Evolutionary conservation across 1,139 yeast genomes (phyloP), one percentile per base, ranked within the genome.

Genomic region (Taphrina communis): DNA sequence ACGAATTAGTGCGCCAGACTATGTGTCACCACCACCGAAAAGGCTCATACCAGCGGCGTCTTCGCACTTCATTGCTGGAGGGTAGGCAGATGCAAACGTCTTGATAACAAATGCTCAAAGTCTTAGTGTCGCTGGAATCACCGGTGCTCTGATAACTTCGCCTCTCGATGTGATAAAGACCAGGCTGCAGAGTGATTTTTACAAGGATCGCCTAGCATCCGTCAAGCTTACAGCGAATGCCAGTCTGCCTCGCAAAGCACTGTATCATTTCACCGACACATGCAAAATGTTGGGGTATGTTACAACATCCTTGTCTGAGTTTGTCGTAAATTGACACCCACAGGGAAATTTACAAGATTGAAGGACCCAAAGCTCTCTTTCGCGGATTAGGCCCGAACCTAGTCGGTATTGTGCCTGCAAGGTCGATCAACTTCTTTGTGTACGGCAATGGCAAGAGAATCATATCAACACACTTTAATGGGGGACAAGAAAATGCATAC

Each of bases 361-460:
- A 94, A 79, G 99, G 99, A 0, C 81, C 87, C 36, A 81, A 90
- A 60, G 94, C 98, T 1, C 81, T 95, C 65, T 95, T 94, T 79
- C 90, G 90, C 79, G 99, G 99, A 14, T 81, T 94, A 61, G 99
- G 99, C 0, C 99, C 99, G 5, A 94, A 93, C 75, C 82, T 95
- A 73, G 96, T 94, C 21, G 99, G 99, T 59, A 99, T 94, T n/a
- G 93, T 95, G 59, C 99, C 99, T 0, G 98, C 99, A 1, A 83
- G 99, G 76, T 89, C 97, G 35, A 95, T 95, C 73, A 95, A 95
- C 79, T 95, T 95, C 78, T 93, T 93, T 82, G 91, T 98, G 0
- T 95, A 95, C 77, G 97, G 97, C n/a, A 82, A 90, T 21, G 86
- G 96, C 8, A 95, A 95, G 76, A 94, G 90, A 36, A 69, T 89